A percentile compares a stretch with the other conserved stretches of the same genome.
These are phyloP conservation scores for Seiridium cupressi DNA, from an alignment of 2,329 filamentous ascomycete genomes.

Conservation along the genomic window DNA sequence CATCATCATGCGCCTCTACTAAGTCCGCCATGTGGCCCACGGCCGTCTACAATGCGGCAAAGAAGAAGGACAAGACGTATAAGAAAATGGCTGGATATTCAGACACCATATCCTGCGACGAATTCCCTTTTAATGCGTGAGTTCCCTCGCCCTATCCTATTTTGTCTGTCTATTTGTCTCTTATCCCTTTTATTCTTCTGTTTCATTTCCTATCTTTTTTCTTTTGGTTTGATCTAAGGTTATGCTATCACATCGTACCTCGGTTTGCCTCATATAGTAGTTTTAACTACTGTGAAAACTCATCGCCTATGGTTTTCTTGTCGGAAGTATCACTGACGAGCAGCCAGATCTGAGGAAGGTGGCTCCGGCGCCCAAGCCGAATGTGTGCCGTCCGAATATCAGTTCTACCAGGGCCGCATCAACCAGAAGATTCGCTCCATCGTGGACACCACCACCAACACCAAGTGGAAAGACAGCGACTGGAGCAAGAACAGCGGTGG, in stretches of 20 bases:
- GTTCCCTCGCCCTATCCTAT: neutral
- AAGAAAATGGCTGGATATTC: neutral
- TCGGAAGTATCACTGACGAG: no score
- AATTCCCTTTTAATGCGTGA: neutral
- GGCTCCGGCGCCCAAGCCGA: neutral
- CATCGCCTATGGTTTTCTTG: no score
- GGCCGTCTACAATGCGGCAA: neutral
- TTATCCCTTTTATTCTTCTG: no score
- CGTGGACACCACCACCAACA: neutral
- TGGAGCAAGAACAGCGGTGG: neutral
- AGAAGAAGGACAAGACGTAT: neutral
- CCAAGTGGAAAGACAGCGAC: neutral
- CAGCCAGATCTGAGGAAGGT: neutral
- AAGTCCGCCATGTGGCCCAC: neutral
- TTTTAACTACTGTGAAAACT: no score
- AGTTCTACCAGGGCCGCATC: neutral
- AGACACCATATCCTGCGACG: neutral
- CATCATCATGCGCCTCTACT: neutral
- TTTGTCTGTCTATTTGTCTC: neutral
- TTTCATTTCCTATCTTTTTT: no score
- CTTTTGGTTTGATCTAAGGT: no score
- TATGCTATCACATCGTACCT: no score
- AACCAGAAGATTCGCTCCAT: neutral
- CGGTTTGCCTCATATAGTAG: no score
- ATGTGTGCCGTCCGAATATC: neutral